phyloP scores from a whole-genome alignment of 371 early-diverging fungal genomes.

The Chytridium lagenaria region DNA sequence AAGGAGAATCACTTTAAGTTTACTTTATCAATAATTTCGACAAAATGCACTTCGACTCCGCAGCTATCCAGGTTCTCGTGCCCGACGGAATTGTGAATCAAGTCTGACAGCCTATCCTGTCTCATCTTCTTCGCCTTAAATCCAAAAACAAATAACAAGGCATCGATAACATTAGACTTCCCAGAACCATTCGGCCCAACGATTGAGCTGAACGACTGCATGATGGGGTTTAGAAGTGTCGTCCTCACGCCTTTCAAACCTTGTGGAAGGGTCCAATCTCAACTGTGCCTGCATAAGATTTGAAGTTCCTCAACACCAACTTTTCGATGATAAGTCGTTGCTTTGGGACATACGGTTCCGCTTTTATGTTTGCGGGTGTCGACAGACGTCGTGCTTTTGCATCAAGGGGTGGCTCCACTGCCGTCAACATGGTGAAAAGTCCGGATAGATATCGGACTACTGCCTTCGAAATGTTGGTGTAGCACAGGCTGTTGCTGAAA shows the following conservation, averaged over 20 bases:
- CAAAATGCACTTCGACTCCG: constrained; percentile 95
- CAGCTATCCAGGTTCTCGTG: constrained; percentile 74
- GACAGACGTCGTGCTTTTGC: constrained; percentile 18
- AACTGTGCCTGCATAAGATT: constrained; percentile 92
- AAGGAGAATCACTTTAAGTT: neutral
- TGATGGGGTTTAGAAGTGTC: neutral
- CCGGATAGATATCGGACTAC: no score
- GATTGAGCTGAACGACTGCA: constrained; percentile 78
- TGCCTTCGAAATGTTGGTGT: no score
- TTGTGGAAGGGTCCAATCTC: constrained; percentile 98
- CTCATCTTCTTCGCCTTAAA: constrained; percentile 99
- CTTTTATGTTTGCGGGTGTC: constrained; percentile 12
- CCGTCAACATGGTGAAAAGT: no score
- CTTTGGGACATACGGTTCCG: neutral
- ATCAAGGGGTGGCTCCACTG: neutral
- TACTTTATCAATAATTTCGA: constrained; percentile 82
- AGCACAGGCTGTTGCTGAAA: no score
- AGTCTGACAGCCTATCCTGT: constrained; percentile 93
- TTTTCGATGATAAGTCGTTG: constrained; percentile 84
- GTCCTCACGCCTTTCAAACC: constrained; percentile 53
- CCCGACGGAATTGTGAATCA: constrained; percentile 94
- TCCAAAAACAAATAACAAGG: constrained; percentile 99
- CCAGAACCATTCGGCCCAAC: constrained; percentile 99
- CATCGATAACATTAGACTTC: constrained; percentile 99
- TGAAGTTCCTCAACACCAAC: constrained; percentile 94